Evolutionary conservation across 192 early-diverging fungal species (phyloP), one percentile per base, ranked within the genome.

Genomic region (Dissophora globulifera): DNA sequence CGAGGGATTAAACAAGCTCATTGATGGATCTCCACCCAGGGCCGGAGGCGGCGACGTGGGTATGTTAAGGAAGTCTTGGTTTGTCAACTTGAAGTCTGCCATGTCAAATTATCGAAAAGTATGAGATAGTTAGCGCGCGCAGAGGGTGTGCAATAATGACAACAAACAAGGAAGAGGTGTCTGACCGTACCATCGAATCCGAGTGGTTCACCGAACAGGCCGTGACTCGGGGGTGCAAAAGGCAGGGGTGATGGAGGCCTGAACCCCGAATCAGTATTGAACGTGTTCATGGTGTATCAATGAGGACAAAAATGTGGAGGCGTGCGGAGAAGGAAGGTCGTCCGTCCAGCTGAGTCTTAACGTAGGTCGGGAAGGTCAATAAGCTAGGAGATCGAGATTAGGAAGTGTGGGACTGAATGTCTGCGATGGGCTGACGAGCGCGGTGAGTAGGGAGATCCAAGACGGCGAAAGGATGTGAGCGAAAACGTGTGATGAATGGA

Each of bases 181-280:
- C n/a, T 38, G 13, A 13, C 27, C 11, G 13, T 67, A 64, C 72
- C 72, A 49, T 66, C 58, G 16, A 30, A 76, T 3, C 29, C 22
- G 41, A 60, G 33, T 29, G 72, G 38, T 30, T 76, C 56, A 45
- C 62, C 72, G 62, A 76, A 76, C 50, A 76, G 72, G 23, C 62
- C 63, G 35, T 53, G 50, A n/a, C 50, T 54, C 13, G 72, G 52
- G 16, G 62, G 62, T 2, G 62, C 22, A 16, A 76, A 67, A 19
- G 30, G 9, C 27, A 67, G 30, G 13, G 72, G 72, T 1, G 72
- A 67, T 56, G 72, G 72, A 8, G 72, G 72, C 46, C 72, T 53
- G 47, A 76, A 76, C 3, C 72, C 72, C 41, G 63, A 67, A 52
- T 76, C 72, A n/a, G 72, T 76, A 32, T 67, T 76, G 64, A 67